Evolutionary conservation across 2,329 filamentous ascomycete genomes (phyloP), one percentile per base, ranked within the genome.

Genomic region (Hymenoscyphus infarciens): DNA sequence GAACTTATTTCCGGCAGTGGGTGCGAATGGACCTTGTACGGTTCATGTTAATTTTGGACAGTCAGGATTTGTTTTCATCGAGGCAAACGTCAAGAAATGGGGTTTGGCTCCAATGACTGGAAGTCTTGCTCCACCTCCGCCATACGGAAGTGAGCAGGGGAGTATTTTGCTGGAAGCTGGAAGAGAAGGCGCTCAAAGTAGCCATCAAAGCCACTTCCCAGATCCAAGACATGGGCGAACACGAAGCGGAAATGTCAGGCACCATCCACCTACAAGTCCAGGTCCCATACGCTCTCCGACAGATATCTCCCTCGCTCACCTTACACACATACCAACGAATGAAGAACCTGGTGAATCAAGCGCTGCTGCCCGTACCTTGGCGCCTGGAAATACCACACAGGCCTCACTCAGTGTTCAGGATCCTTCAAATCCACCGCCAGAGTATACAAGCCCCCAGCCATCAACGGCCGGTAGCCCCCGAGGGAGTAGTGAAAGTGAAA

Each of bases 61-160:
- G 75, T 91, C 95, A 73, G 95, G 95, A 38, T 99, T 98, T 74
- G 95, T 99, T 57, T 99, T 98, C 74, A 98, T 99, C 70, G 95
- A 99, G 77, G 95, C 94, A 66, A 99, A 99, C 72, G 95, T 99
- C 64, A 99, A 99, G 86, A 99, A 98, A 81, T 99, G 95, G 95
- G 95, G 95, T 1, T 81, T 99, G 61, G 95, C 95, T 56, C 95
- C 95, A 5, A 96, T 96, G 84, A 97, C 92, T 1, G 95, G 95
- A 63, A 97, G 92, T 72, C 82, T 99, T 64, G 95, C 95, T 31
- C 95, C 95, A 16, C 95, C 95, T 53, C 95, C 95, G 58, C 95
- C 95, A 1, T 99, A 99, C 74, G 95, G 95, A 56, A 97, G 92
- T 66, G 95, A 98, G 78, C 92, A 97, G 77, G 95, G 95, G 71